These are phyloP conservation scores for Botrytis medusae DNA, from an alignment of 2,329 filamentous ascomycete genomes.

Conservation along the genomic window DNA sequence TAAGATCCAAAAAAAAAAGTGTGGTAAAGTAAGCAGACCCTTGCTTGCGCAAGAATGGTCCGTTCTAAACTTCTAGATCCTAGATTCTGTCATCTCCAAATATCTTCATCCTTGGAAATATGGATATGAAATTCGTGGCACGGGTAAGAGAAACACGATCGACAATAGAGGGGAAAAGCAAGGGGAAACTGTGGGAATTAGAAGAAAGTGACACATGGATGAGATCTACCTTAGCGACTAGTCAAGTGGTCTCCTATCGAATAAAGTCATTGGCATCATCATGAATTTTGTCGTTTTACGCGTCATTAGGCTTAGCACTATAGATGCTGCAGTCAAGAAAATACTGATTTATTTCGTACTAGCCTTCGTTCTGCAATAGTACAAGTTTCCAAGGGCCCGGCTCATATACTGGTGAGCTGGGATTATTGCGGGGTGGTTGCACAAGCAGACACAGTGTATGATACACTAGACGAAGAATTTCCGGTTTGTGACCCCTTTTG, in stretches of 20 bases:
- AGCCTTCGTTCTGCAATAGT: constrained; percentile 2
- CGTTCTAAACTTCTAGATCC: constrained; percentile 12
- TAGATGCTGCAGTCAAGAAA: neutral
- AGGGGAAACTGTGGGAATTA: constrained; percentile 5
- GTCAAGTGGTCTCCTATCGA: neutral
- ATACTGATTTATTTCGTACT: constrained; percentile 1
- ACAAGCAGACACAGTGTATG: neutral
- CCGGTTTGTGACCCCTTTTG: neutral
- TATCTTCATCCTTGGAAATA: constrained; percentile 8
- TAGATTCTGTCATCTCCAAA: constrained; percentile 15
- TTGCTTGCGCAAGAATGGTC: constrained; percentile 7
- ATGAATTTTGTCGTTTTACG: constrained; percentile 11
- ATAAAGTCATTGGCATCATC: neutral
- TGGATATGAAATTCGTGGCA: constrained; percentile 17
- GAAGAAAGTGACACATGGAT: constrained; percentile 7
- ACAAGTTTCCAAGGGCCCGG: constrained; percentile 21
- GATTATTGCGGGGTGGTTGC: constrained; percentile 26
- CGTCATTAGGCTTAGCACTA: constrained; percentile 20
- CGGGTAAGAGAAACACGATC: constrained; percentile 20
- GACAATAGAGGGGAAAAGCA: constrained; percentile 16
- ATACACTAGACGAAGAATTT: neutral
- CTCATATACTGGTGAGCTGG: constrained; percentile 15
- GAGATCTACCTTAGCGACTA: constrained; percentile 8
- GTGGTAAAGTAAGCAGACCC: constrained; percentile 1
- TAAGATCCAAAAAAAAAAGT: constrained; percentile 5